Conservation (phyloP, 2,329 filamentous ascomycete genomes). For the Colletotrichum sp. region DNA sequence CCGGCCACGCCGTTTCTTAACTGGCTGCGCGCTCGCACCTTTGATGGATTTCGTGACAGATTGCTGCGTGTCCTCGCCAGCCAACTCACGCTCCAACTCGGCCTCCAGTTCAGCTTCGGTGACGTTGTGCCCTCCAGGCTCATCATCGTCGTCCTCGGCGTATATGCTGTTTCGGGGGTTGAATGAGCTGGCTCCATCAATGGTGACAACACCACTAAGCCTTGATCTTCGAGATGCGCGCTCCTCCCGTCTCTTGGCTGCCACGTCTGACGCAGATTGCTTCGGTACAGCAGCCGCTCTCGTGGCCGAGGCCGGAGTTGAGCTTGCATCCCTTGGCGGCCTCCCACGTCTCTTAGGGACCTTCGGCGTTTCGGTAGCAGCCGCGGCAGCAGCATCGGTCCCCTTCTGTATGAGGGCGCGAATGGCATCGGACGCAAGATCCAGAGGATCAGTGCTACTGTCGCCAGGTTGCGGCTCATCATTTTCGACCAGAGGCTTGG, state of each 20-base stretch:
- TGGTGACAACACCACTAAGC: slow-evolving; percentile 1
- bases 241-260: slow-evolving; percentile 12
- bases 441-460: slow-evolving; percentile 31
- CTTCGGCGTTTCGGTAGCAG: slow-evolving; percentile 28
- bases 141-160: not conserved
- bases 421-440: slow-evolving; percentile 43
- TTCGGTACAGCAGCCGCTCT: not conserved
- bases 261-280: slow-evolving; percentile 6
- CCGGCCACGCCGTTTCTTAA: slow-evolving; percentile 12
- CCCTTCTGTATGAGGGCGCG: slow-evolving; percentile 29
- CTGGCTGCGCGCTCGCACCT: slow-evolving; percentile 18
- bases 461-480: slow-evolving; percentile 4
- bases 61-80: slow-evolving; percentile 22
- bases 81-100: slow-evolving; percentile 36
- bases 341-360: slow-evolving; percentile 28
- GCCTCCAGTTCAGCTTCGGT: slow-evolving; percentile 37
- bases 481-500: not conserved
- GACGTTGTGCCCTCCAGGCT: slow-evolving; percentile 22
- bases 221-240: slow-evolving; percentile 20
- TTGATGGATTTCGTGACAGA: not conserved
- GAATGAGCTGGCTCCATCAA: slow-evolving; percentile 8
- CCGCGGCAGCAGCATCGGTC: slow-evolving; percentile 12
- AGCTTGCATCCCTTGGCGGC: slow-evolving; percentile 42
- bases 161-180: not conserved
- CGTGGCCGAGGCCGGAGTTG: not conserved